phyloP scores from a whole-genome alignment of 441 rosid genomes.

The Gossypium gossypioides region DNA sequence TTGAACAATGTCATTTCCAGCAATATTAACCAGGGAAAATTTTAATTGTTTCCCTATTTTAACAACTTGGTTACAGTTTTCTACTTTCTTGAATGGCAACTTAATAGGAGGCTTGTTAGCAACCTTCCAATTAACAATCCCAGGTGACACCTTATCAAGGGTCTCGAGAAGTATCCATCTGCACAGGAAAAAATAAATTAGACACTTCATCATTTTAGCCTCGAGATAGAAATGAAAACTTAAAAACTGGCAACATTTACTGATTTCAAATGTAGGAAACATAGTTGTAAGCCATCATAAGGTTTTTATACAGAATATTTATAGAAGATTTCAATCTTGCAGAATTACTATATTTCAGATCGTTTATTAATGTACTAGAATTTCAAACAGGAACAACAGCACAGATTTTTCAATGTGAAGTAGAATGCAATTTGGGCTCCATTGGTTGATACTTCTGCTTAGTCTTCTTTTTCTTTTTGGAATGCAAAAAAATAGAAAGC shows the following conservation, averaged over 20 bases:
- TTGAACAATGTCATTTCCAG: constrained; percentile 71
- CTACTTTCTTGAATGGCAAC: constrained; percentile 71
- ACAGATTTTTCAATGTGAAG: not conserved
- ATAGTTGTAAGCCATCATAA: not conserved
- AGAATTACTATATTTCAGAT: not conserved
- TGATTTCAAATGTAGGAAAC: not conserved
- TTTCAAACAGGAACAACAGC: not conserved
- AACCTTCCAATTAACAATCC: constrained; percentile 60
- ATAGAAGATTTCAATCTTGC: not conserved
- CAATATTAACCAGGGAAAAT: constrained; percentile 67
- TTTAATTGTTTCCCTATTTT: constrained; percentile 66
- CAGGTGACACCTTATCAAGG: constrained; percentile 61
- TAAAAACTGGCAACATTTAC: not conserved
- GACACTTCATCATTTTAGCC: not conserved
- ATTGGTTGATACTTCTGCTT: too few species aligned
- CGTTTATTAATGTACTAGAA: not conserved
- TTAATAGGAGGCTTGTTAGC: constrained; percentile 72
- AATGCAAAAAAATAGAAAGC: too few species aligned
- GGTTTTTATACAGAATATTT: not conserved
- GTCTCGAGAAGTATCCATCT: constrained; percentile 72
- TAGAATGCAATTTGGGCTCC: too few species aligned
- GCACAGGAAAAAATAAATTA: constrained; percentile 15
- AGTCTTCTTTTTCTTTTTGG: too few species aligned
- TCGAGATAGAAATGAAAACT: not conserved
- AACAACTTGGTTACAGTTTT: constrained; percentile 66